Evolutionary conservation across 228 moss, liverwort and hornwort species (phyloP).

Genomic region (Sphagnum fallax): DNA sequence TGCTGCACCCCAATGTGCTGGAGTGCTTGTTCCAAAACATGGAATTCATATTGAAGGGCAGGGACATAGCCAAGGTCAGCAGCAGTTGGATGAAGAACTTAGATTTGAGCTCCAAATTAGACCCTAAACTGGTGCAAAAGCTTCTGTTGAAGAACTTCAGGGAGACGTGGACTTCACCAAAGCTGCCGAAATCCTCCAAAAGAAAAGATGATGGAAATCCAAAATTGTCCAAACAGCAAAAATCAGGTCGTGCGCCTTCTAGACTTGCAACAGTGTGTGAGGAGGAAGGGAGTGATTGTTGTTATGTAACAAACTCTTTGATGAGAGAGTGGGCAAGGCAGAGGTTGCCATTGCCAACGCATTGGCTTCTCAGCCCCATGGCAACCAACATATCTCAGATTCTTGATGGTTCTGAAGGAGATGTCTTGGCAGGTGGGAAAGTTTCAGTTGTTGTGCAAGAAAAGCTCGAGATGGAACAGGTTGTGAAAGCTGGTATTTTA

Average conservation of each 20-base stretch:
- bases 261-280: constrained; percentile 24
- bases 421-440: constrained; percentile 19
- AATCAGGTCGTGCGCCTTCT: constrained; percentile 2
- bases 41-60: constrained; percentile 18
- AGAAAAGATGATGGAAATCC: constrained; percentile 2
- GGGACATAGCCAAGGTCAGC: constrained; percentile 8
- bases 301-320: constrained; percentile 25
- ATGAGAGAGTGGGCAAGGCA: constrained; percentile 78
- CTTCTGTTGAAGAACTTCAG: constrained; percentile 52
- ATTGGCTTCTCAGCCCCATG: constrained; percentile 90
- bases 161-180: constrained; percentile 61
- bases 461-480: constrained; percentile 51
- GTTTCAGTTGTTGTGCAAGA: constrained; percentile 15
- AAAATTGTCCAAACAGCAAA: constrained; percentile 24
- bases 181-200: constrained; percentile 32
- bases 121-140: constrained; percentile 32
- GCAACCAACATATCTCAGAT: constrained; percentile 42
- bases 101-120: constrained; percentile 11
- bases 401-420: constrained; percentile 17
- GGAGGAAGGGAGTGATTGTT: constrained; percentile 14
- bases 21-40: constrained; percentile 24
- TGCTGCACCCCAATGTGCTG: constrained; percentile 44
- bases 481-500: constrained; percentile 58
- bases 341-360: constrained; percentile 80
- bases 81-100: no score